These are phyloP conservation scores for Penicillium flavigenum DNA, from an alignment of 495 filamentous ascomycete species.

Conservation along the genomic window DNA sequence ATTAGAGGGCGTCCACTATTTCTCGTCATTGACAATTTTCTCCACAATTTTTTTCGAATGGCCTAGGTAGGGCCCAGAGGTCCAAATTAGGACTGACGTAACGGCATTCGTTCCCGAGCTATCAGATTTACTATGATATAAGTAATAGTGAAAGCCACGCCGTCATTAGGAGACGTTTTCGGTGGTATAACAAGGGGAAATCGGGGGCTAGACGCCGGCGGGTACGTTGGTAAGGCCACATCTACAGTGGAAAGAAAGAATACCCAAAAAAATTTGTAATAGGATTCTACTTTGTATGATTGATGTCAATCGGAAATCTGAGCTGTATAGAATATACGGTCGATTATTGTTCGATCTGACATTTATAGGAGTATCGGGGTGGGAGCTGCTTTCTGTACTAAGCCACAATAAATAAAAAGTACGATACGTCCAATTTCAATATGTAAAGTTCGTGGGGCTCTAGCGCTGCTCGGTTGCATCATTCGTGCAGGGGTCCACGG, in stretches of 20 bases:
- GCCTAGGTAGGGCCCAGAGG: not conserved
- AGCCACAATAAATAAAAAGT: not conserved
- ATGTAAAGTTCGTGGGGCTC: not conserved
- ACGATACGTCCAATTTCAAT: not conserved
- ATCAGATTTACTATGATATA: not conserved
- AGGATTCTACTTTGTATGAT: not conserved
- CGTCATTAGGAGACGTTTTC: slow-evolving; percentile 6
- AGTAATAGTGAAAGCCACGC: slow-evolving; percentile 10
- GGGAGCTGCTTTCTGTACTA: not conserved
- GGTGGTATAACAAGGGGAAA: slow-evolving; percentile 5
- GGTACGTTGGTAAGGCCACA: slow-evolving; percentile 1
- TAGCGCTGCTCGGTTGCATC: slow-evolving; percentile 6
- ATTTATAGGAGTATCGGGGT: not conserved
- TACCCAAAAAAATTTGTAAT: not conserved
- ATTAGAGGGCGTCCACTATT: no score
- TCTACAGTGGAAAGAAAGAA: not conserved
- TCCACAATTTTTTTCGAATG: no score
- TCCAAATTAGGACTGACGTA: not conserved
- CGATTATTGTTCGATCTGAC: not conserved
- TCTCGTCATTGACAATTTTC: no score
- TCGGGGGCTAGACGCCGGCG: slow-evolving; percentile 8
- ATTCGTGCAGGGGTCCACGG: not conserved
- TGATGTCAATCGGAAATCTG: not conserved
- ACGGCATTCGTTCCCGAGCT: not conserved
- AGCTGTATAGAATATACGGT: not conserved